These are phyloP conservation scores for Aspergillus amoenus DNA, from an alignment of 2,329 filamentous ascomycete species.

Conservation along the genomic window DNA sequence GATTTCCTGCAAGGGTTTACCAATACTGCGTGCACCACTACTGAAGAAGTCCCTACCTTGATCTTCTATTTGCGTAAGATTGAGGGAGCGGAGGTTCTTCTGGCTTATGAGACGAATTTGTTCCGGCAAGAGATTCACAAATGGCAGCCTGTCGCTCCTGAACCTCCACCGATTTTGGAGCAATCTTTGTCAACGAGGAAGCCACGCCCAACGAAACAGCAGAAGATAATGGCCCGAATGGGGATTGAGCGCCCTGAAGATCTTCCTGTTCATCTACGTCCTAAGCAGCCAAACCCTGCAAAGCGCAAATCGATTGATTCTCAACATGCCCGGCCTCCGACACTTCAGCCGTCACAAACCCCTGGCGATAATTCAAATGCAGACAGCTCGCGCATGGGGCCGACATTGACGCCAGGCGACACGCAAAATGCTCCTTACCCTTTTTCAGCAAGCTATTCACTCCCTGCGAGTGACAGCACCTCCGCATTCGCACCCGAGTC, in stretches of 20 bases:
- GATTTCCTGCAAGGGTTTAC: conserved; percentile 78
- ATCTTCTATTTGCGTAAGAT: conserved; percentile 96
- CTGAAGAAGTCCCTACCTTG: conserved; percentile 83
- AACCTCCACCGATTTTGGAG: conserved; percentile 81
- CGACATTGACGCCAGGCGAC: conserved; percentile 32
- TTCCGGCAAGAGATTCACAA: conserved; percentile 94
- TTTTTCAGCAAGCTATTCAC: conserved; percentile 41
- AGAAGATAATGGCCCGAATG: conserved; percentile 87
- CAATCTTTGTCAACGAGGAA: conserved; percentile 90
- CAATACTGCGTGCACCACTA: conserved; percentile 75
- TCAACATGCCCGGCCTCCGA: conserved; percentile 26
- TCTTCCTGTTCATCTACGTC: conserved; percentile 76
- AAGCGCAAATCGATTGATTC: conserved; percentile 69
- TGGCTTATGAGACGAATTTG: conserved; percentile 94
- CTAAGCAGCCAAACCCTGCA: conserved; percentile 68
- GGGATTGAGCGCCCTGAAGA: conserved; percentile 90
- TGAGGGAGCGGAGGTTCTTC: conserved; percentile 89
- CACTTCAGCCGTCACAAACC: conserved; percentile 33
- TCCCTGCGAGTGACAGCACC: conserved; percentile 36
- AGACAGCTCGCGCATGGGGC: conserved; percentile 32
- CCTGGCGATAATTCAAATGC: conserved; percentile 30
- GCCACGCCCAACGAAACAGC: conserved; percentile 91
- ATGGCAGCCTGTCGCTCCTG: conserved; percentile 85
- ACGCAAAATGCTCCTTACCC: conserved; percentile 34
- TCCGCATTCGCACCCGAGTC: conserved; percentile 37